A percentile compares a stretch with the other conserved stretches of the same genome.
Evolutionary conservation across 2,329 filamentous ascomycete genomes (phyloP).

Genomic region (Teratosphaeria nubilosa): DNA sequence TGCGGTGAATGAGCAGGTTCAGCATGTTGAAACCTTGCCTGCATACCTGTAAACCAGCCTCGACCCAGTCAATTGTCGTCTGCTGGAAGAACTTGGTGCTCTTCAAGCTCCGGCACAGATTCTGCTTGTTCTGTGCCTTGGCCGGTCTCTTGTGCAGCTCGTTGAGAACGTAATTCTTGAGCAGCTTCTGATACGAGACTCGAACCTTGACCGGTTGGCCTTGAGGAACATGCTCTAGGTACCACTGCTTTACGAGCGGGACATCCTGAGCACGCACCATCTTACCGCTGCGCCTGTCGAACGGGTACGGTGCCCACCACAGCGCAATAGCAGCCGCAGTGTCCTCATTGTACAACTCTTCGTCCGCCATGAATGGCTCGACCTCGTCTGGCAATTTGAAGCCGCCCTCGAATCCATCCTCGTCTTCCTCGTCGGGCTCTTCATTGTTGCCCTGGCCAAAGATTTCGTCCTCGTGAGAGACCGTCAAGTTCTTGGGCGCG

Average conservation of each 20-base stretch:
- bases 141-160: constrained; percentile 93
- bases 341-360: constrained; percentile 79
- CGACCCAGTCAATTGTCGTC: constrained; percentile 98
- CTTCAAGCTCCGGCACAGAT: constrained; percentile 79
- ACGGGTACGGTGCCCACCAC: constrained; percentile 98
- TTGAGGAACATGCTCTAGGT: constrained; percentile 85
- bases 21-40: constrained; percentile 99
- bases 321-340: constrained; percentile 84
- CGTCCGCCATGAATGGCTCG: constrained; percentile 81
- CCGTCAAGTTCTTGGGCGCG: constrained; percentile 82
- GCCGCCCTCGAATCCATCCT: constrained; percentile 14
- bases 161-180: constrained; percentile 93
- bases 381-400: constrained; percentile 67
- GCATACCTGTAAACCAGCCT: constrained; percentile 95
- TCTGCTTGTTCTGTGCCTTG: constrained; percentile 92
- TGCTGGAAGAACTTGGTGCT: constrained; percentile 99
- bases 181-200: constrained; percentile 94
- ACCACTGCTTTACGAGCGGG: constrained; percentile 95
- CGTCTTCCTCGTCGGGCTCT: constrained; percentile 51
- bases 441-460: constrained; percentile 76
- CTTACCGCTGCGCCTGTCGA: constrained; percentile 82
- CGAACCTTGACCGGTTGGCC: constrained; percentile 92
- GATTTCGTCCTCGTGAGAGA: constrained; percentile 87
- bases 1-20: constrained; percentile 92
- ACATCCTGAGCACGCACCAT: constrained; percentile 98